Base-by-base conservation (phyloP, 2,329 filamentous ascomycete species). In the Ceratocystis variospora region DNA sequence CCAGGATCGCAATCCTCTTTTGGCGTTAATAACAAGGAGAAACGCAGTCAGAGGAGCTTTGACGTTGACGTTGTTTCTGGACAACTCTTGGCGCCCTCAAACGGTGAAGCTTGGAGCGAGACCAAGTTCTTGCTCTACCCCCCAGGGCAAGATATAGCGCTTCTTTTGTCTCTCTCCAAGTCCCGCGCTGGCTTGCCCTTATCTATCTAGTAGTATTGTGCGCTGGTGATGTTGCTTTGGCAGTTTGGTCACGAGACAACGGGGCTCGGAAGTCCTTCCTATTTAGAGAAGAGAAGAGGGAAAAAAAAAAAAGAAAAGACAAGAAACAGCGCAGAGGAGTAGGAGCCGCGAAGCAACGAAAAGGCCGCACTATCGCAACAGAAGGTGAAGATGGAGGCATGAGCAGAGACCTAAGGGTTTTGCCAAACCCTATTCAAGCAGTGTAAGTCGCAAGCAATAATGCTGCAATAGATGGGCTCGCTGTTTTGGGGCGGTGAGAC, bases 31-130 rank as follows among this genome's bases (percentile, higher is more conserved):
- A 22, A 19, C 46, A 22, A 48, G 46, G 46, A 55, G 50, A 55
- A 55, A 25, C 22, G 19, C n/a, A 25, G 46, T n/a, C 46, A 48
- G 46, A 53, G n/a, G 55, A 59, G 55, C 55, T 59, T 59, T 59
- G 55, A 59, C 55, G 55, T 59, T 59, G 28, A 19, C 28, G 12
- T 37, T 59, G 55, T 59, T 59, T 59, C 55, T 59, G 33, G 55
- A 37, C 55, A 37, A 59, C 28, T 59, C 55, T 59, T 59, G 55
- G 55, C 55, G 55, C 55, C n/a, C 28, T 33, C 15, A 59, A 55
- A 33, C 28, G 55, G 55, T 59, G 55, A 53, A 50, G 48, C 22
- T 15, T 59, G 15, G 17, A 53, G 48, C 48, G 5, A 25, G 22
- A 53, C 48, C 48, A 53, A n/a, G 37, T 5, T 41, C 3, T 41